Percentiles rank a stretch among this genome's conserved stretches.
Evolutionary conservation across 805 yeast species (phyloP).

Genomic region (Kodamaea leandrae): DNA sequence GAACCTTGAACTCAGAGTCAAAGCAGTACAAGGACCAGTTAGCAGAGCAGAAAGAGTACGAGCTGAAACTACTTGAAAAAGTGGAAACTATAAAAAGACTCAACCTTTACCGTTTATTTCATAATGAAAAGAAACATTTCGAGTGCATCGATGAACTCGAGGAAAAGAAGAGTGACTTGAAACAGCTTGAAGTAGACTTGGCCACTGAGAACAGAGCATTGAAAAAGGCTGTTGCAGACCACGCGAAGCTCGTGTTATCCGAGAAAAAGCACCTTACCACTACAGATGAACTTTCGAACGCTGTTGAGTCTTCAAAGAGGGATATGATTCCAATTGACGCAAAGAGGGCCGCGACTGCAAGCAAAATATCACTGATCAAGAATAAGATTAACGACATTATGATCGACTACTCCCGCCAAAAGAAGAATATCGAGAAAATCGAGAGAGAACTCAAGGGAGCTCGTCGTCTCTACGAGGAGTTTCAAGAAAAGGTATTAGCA

Average conservation of each 20-base stretch:
- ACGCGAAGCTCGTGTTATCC: constrained; percentile 45
- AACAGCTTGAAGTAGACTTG: constrained; percentile 28
- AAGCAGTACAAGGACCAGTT: constrained; percentile 76
- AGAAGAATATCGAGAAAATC: constrained; percentile 37
- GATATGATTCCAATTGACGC: constrained; percentile 62
- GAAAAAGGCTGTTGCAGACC: constrained; percentile 33
- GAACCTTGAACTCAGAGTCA: constrained; percentile 69
- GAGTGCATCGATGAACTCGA: constrained; percentile 32
- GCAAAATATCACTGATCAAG: constrained; percentile 46
- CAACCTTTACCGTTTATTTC: constrained; percentile 64
- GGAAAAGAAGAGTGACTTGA: constrained; percentile 36
- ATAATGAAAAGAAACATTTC: constrained; percentile 47
- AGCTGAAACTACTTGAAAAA: constrained; percentile 50
- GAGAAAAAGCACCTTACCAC: constrained; percentile 40
- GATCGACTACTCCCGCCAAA: constrained; percentile 54
- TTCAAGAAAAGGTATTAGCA: constrained; percentile 24
- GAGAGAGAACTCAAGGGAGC: constrained; percentile 49
- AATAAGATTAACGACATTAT: constrained; percentile 49
- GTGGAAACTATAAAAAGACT: constrained; percentile 45
- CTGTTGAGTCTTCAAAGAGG: constrained; percentile 45
- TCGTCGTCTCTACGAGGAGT: constrained; percentile 27
- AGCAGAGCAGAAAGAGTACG: constrained; percentile 66
- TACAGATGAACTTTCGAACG: constrained; percentile 33
- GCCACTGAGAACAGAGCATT: constrained; percentile 26
- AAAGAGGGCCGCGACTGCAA: constrained; percentile 46